A percentile compares a stretch with the other conserved stretches of the same genome.
Evolutionary conservation across 2,329 filamentous ascomycete species (phyloP).

Genomic region (Karstenula rhodostoma): DNA sequence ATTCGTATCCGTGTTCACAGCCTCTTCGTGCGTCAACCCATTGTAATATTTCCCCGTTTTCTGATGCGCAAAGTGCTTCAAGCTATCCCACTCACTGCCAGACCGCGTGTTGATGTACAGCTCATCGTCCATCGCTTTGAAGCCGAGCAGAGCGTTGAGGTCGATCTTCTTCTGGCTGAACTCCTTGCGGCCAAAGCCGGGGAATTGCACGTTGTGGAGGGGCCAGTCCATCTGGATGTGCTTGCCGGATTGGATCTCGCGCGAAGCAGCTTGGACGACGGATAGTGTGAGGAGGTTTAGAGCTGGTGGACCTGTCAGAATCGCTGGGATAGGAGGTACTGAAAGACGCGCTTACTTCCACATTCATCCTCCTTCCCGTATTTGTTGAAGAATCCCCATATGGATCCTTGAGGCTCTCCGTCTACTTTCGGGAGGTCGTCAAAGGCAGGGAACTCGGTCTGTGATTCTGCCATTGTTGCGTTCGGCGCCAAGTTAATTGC

Average conservation of each 20-base stretch:
- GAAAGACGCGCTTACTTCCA: slow-evolving; percentile 51
- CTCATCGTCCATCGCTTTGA: slow-evolving; percentile 42
- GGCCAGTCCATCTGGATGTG: slow-evolving; percentile 65
- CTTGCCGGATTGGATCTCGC: slow-evolving; percentile 61
- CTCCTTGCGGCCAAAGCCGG: slow-evolving; percentile 61
- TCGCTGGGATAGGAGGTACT: no score
- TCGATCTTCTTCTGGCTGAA: slow-evolving; percentile 61
- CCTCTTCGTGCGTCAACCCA: slow-evolving; percentile 41
- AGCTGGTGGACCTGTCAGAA: slow-evolving; percentile 21
- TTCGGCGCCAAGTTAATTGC: slow-evolving; percentile 22
- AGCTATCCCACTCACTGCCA: slow-evolving; percentile 47
- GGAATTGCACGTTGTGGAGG: slow-evolving; percentile 63
- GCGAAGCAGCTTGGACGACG: slow-evolving; percentile 58
- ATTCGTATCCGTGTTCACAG: slow-evolving; percentile 32
- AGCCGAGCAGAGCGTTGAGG: slow-evolving; percentile 44
- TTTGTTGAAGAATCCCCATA: slow-evolving; percentile 47
- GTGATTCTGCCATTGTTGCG: slow-evolving; percentile 16
- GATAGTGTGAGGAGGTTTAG: slow-evolving; percentile 59
- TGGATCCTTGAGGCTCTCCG: slow-evolving; percentile 43
- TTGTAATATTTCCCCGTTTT: slow-evolving; percentile 39
- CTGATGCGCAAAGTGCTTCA: slow-evolving; percentile 48
- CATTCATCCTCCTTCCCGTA: slow-evolving; percentile 59
- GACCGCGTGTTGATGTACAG: slow-evolving; percentile 45
- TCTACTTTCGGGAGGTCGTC: slow-evolving; percentile 43
- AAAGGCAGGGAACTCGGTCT: slow-evolving; percentile 41